Percentiles rank a stretch among this genome's conserved stretches.
phyloP scores from a whole-genome alignment of 2,329 filamentous ascomycete genomes.

The Penicillium digitatum region DNA sequence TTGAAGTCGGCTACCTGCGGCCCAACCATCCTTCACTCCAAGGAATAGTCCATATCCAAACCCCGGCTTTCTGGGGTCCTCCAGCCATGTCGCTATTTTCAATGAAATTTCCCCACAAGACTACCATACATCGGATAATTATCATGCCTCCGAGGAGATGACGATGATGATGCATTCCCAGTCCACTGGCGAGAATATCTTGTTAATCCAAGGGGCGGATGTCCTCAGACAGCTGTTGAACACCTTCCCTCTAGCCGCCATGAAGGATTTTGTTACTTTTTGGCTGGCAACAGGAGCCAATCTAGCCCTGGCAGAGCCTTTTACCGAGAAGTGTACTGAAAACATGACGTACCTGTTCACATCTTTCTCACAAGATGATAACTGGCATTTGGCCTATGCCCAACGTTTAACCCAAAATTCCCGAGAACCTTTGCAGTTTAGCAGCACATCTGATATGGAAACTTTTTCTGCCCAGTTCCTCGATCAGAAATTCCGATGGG shows the following conservation, averaged over 20 bases:
- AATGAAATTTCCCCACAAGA: conserved; percentile 24
- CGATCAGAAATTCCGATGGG: conserved; percentile 35
- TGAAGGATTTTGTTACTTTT: conserved; percentile 25
- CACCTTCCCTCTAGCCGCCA: conserved; percentile 18
- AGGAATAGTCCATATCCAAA: conserved; percentile 28
- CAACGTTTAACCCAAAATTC: conserved; percentile 22
- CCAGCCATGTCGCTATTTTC: conserved; percentile 30
- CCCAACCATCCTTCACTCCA: conserved; percentile 19
- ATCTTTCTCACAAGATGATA: conserved; percentile 18
- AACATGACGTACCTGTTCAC: conserved; percentile 23
- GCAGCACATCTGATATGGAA: conserved; percentile 8
- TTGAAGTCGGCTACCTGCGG: conserved; percentile 14
- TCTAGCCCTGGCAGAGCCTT: conserved; percentile 25
- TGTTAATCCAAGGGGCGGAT: conserved; percentile 25
- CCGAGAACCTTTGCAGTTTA: conserved; percentile 15
- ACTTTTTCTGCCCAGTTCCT: conserved; percentile 24
- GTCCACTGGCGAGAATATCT: conserved; percentile 20
- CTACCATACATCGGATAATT: conserved; percentile 8
- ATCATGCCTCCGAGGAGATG: background rate
- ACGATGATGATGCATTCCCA: conserved; percentile 10
- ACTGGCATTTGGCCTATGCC: conserved; percentile 25
- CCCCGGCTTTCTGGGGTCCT: conserved; percentile 27
- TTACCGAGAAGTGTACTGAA: conserved; percentile 22
- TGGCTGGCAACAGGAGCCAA: conserved; percentile 27
- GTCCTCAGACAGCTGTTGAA: conserved; percentile 21